Evolutionary conservation across 2,329 filamentous ascomycete genomes (phyloP).

Genomic region (Macrophomina phaseolina): DNA sequence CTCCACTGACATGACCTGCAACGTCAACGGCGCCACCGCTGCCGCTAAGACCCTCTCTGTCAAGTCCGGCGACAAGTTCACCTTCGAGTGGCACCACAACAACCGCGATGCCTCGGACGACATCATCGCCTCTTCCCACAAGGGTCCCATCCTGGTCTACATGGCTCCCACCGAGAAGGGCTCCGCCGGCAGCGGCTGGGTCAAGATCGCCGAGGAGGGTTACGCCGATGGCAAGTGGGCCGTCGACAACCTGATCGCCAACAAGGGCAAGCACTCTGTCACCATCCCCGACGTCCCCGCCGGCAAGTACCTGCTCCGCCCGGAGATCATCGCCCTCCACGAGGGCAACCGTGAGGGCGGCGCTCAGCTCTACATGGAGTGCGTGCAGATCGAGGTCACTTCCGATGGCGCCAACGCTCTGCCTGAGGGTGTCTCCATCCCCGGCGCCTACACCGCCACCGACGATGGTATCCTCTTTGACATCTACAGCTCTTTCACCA

Average conservation of each 20-base stretch:
- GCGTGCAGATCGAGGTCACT: constrained; percentile 36
- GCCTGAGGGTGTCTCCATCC: constrained; percentile 53
- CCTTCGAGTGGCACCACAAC: constrained; percentile 60
- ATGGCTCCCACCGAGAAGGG: constrained; percentile 53
- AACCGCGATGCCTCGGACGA: constrained; percentile 52
- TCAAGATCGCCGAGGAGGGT: constrained; percentile 53
- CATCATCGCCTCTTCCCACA: constrained; percentile 59
- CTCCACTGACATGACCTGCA: constrained; percentile 43
- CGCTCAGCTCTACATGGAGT: constrained; percentile 54
- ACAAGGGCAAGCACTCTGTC: constrained; percentile 51
- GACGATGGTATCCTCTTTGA: constrained; percentile 51
- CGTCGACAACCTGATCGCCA: constrained; percentile 48
- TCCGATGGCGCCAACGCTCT: constrained; percentile 32
- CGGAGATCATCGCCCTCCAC: constrained; percentile 54
- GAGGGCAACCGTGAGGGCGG: constrained; percentile 44
- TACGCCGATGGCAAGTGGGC: constrained; percentile 45
- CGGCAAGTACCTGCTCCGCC: constrained; percentile 51
- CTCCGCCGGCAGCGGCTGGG: constrained; percentile 59
- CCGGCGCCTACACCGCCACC: constrained; percentile 47
- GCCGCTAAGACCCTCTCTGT: constrained; percentile 53
- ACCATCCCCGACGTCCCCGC: constrained; percentile 48
- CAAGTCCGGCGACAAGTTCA: constrained; percentile 53
- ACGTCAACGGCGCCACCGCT: constrained; percentile 39
- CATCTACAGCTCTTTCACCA: constrained; percentile 45
- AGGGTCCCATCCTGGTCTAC: constrained; percentile 61